Evolutionary conservation across 352 stramenopile species (phyloP).

Genomic region (Plasmopara halstedii): DNA sequence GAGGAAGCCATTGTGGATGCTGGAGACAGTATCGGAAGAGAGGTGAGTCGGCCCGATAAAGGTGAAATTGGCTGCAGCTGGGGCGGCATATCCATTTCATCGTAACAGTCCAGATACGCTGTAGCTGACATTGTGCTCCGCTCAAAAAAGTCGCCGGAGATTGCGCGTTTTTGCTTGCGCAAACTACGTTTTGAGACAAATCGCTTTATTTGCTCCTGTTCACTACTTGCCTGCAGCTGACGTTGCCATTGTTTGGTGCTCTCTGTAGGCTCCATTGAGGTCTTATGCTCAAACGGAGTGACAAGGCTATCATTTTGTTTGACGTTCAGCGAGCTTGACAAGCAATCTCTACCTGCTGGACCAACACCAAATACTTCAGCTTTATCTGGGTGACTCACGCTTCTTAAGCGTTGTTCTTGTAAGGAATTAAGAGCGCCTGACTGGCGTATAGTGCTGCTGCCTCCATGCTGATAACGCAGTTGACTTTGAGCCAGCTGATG

Average conservation of each 20-base stretch:
- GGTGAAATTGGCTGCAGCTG: conserved; percentile 20
- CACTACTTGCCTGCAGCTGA: conserved; percentile 13
- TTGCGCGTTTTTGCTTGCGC: conserved; percentile 27
- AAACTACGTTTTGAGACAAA: conserved; percentile 25
- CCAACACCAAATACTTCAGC: conserved; percentile 1
- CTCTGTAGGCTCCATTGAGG: conserved; percentile 57
- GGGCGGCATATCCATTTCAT: conserved; percentile 30
- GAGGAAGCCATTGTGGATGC: background rate
- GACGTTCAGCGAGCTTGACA: conserved; percentile 17
- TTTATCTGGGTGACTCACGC: conserved; percentile 32
- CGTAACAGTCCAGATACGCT: conserved; percentile 25
- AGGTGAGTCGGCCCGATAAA: conserved; percentile 8
- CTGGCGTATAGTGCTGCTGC: conserved; percentile 1
- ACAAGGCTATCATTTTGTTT: conserved; percentile 25
- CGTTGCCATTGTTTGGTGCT: conserved; percentile 29
- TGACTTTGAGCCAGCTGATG: conserved; percentile 29
- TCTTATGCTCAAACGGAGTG: conserved; percentile 36
- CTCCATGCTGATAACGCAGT: conserved; percentile 15
- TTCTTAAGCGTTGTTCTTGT: conserved; percentile 24
- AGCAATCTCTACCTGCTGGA: conserved; percentile 1
- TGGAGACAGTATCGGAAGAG: conserved; percentile 8
- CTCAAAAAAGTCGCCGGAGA: conserved; percentile 36
- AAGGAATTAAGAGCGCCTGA: conserved; percentile 4
- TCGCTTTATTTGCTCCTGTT: conserved; percentile 17
- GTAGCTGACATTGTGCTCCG: conserved; percentile 18